Evolutionary conservation across 169 alveolate genomes (phyloP), one percentile per base, ranked within the genome.

Genomic region (Amoebophrya sp.): DNA sequence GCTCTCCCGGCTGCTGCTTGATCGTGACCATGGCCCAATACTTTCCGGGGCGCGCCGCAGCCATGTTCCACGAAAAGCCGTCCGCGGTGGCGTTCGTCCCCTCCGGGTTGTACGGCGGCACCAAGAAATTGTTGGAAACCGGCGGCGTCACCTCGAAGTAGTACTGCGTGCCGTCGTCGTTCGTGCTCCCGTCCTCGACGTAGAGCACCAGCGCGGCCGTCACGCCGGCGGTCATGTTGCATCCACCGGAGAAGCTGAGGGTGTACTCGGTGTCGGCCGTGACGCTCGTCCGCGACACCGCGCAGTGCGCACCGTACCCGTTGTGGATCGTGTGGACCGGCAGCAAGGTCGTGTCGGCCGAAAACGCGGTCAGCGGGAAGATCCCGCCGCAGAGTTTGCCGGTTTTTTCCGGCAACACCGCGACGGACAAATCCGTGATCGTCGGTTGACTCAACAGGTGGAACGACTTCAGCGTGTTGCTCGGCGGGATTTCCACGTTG

Each of bases 111-210:
- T 58, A 58, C 29, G 78, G 78, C 7, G 78, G 78, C 4, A 58
- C 78, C 29, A 58, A 16, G 34, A 58, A 58, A 29, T n/a, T 58
- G 78, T 58, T 58, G 4, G 38, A 23, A 16, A 58, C 78, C 34
- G 78, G 78, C 29, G 78, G 78, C 29, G 78, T 58, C 78, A 58
- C 78, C 34, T 58, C 78, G 23, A 58, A 58, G 78, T 58, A 58
- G 78, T 58, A 58, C 78, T 58, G 78, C 39, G 78, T 58, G 78
- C 78, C 78, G 78, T 58, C 78, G 38, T 58, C 34, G 78, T 58
- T 58, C 34, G 10, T 58, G 29, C 7, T 16, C 7, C 39, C 34
- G 78, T 58, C 78, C 78, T 58, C 78, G 34, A 58, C 78, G 23
- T 58, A 58, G 7, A 58, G 78, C 7, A 58, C 78, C 34, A 58